Evolutionary conservation across 805 yeast genomes (phyloP), one percentile per base, ranked within the genome.

Genomic region (Starmera dryadoides): DNA sequence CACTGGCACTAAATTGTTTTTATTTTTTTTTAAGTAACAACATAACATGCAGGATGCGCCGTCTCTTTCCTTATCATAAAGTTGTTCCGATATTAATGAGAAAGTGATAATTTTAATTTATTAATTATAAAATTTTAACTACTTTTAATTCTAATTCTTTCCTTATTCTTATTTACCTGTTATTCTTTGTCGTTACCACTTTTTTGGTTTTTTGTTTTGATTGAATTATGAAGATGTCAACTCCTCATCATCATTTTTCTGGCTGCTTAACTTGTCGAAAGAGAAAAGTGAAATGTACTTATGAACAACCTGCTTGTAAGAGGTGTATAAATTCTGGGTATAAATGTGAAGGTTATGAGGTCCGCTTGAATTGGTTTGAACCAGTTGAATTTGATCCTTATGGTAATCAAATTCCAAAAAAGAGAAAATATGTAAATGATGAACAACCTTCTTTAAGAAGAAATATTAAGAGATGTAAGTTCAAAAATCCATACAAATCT

Each of bases 201-300:
- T n/a, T n/a, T n/a, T n/a, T n/a, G n/a, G n/a, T n/a, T n/a, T n/a
- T n/a, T n/a, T n/a, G n/a, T n/a, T n/a, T n/a, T n/a, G n/a, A n/a
- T n/a, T n/a, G n/a, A n/a, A n/a, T n/a, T n/a, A n/a, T n/a, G n/a
- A n/a, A n/a, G n/a, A n/a, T n/a, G n/a, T n/a, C n/a, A n/a, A n/a
- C n/a, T n/a, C n/a, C n/a, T n/a, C n/a, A n/a, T 12, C 28, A 25
- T 11, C 28, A 25, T 12, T 87, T 86, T 53, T 78, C 85, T 1
- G 96, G 96, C 1, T 87, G 96, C 55, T 86, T 86, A 68, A 85
- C 95, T 0, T 87, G 96, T 52, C 69, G 96, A 34, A 65, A 80
- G 14, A 61, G 96, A 33, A 84, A 86, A 58, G 80, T 87, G 36
- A 79, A 84, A 42, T 87, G 96, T 59, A 95, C 86, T 55, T 64